phyloP scores from a whole-genome alignment of 2,329 filamentous ascomycete species.

The Hymenoscyphus infarciens region DNA sequence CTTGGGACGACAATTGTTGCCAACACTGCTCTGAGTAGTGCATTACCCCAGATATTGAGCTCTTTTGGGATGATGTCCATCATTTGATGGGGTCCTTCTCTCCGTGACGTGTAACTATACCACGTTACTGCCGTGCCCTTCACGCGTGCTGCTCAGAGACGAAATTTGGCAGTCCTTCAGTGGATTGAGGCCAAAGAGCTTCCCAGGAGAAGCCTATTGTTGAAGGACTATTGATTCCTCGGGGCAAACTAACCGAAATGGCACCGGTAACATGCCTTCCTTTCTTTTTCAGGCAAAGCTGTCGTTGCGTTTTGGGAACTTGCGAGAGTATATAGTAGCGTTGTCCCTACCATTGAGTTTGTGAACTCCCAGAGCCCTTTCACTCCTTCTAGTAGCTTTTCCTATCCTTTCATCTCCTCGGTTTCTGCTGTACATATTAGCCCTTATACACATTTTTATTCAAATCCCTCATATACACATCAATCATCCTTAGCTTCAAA shows the following conservation, averaged over 20 bases:
- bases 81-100: conserved; percentile 5
- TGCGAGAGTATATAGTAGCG: conserved; percentile 2
- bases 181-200: not conserved
- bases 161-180: not conserved
- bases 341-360: not conserved
- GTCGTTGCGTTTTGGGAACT: not conserved
- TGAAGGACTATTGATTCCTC: not conserved
- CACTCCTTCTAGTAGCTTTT: conserved; percentile 6
- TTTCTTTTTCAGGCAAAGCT: not conserved
- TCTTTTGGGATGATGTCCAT: conserved; percentile 1
- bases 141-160: conserved; percentile 5
- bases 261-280: not conserved
- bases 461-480: not conserved
- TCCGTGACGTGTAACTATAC: conserved; percentile 9
- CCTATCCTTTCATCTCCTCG: not conserved
- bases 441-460: conserved; percentile 2
- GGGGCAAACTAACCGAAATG: conserved; percentile 4
- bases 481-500: not conserved
- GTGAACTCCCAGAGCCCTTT: not conserved
- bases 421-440: conserved; percentile 11
- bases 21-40: not conserved
- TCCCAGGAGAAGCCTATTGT: not conserved
- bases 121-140: conserved; percentile 11
- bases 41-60: conserved; percentile 3
- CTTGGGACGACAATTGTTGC: not conserved